Conservation (phyloP, 441 rosid species). For the Theobroma grandiflorum region DNA sequence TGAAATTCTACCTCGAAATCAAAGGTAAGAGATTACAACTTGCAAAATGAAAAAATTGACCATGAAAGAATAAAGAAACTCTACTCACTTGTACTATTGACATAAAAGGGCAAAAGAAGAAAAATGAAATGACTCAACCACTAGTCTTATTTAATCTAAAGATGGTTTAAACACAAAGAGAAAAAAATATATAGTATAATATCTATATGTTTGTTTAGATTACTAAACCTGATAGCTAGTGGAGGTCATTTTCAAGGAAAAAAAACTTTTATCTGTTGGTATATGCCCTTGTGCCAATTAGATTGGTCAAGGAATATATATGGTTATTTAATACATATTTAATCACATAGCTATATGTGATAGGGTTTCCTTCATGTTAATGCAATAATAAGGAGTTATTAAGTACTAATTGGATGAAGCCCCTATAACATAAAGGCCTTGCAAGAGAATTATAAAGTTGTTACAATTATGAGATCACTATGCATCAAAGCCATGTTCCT, state of each 20-base stretch:
- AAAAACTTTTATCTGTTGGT: no score
- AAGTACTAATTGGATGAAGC: no score
- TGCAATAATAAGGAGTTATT: no score
- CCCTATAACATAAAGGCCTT: no score
- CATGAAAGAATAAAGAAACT: constrained; percentile 12
- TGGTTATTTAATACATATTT: no score
- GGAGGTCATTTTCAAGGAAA: constrained; percentile 39
- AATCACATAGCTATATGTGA: no score
- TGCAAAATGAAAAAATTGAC: constrained; percentile 17
- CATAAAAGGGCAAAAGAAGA: constrained; percentile 26
- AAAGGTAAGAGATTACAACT: constrained; percentile 31
- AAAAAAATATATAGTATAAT: neutral
- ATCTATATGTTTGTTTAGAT: neutral
- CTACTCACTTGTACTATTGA: constrained; percentile 35
- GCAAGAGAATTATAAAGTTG: no score
- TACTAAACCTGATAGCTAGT: constrained; percentile 10
- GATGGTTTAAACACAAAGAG: constrained; percentile 34
- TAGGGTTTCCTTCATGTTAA: no score
- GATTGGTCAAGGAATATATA: no score
- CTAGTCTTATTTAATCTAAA: constrained; percentile 47
- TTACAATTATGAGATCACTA: no score
- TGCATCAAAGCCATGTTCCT: no score
- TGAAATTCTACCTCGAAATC: constrained; percentile 30
- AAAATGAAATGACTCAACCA: constrained; percentile 51
- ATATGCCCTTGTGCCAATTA: no score